These are phyloP conservation scores for Aspergillus novofumigatus DNA, from an alignment of 2,329 filamentous ascomycete genomes.

Conservation along the genomic window DNA sequence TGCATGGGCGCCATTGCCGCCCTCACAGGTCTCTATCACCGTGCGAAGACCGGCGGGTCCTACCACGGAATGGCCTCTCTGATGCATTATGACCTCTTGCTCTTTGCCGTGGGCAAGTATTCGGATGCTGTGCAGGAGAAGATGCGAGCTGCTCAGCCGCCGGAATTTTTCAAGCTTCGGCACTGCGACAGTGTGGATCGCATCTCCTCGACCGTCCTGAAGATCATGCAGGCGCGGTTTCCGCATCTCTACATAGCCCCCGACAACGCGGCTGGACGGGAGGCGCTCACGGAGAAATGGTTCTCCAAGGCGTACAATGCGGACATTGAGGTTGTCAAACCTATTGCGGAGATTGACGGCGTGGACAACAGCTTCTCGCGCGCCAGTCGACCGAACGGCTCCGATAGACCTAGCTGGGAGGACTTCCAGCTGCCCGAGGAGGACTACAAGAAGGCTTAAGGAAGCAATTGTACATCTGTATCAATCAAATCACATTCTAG, in stretches of 20 bases:
- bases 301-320: slow-evolving; percentile 41
- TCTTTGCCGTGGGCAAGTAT: slow-evolving; percentile 59
- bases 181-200: slow-evolving; percentile 64
- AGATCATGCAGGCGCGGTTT: slow-evolving; percentile 50
- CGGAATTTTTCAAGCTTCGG: slow-evolving; percentile 53
- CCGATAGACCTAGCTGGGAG: slow-evolving; percentile 48
- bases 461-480: not conserved
- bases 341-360: slow-evolving; percentile 44
- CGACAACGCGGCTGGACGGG: slow-evolving; percentile 23
- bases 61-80: slow-evolving; percentile 63
- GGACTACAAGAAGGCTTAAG: slow-evolving; percentile 23
- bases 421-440: slow-evolving; percentile 24
- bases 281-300: slow-evolving; percentile 49
- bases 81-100: slow-evolving; percentile 64
- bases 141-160: slow-evolving; percentile 48
- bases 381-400: slow-evolving; percentile 50
- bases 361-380: slow-evolving; percentile 48
- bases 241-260: slow-evolving; percentile 50
- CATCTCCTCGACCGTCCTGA: slow-evolving; percentile 57
- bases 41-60: slow-evolving; percentile 60
- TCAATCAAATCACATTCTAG: not conserved
- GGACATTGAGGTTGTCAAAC: slow-evolving; percentile 47
- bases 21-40: slow-evolving; percentile 58
- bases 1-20: slow-evolving; percentile 68
- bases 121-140: slow-evolving; percentile 49